phyloP scores from a whole-genome alignment of 2,329 filamentous ascomycete genomes.

The Fusarium transvaalense region DNA sequence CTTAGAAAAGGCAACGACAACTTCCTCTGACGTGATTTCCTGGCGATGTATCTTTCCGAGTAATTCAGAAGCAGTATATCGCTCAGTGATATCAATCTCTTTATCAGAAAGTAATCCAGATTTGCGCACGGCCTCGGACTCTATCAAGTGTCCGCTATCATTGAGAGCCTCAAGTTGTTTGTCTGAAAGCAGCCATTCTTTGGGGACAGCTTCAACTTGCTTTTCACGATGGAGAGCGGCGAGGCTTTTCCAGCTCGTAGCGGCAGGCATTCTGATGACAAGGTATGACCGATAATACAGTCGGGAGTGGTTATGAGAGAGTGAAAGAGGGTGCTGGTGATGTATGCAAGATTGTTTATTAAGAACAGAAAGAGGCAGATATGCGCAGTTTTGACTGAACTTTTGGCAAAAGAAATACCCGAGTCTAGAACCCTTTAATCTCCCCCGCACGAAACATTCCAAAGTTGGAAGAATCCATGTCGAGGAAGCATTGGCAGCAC shows the following conservation, averaged over 20 bases:
- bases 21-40: slow-evolving; percentile 38
- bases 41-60: slow-evolving; percentile 23
- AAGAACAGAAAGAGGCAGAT: not conserved
- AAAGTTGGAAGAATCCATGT: not conserved
- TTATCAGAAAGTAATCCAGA: slow-evolving; percentile 31
- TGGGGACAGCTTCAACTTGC: slow-evolving; percentile 31
- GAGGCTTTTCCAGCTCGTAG: slow-evolving; percentile 34
- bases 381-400: not conserved
- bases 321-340: not conserved
- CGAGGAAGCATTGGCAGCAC: not conserved
- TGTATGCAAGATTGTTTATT: slow-evolving; percentile 1
- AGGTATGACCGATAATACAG: not conserved
- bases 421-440: not conserved
- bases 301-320: not conserved
- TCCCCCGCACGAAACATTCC: slow-evolving; percentile 4
- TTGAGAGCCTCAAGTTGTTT: slow-evolving; percentile 18
- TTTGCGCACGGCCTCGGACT: slow-evolving; percentile 17
- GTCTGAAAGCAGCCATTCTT: slow-evolving; percentile 27
- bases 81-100: slow-evolving; percentile 35
- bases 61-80: slow-evolving; percentile 30
- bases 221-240: slow-evolving; percentile 38
- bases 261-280: slow-evolving; percentile 26
- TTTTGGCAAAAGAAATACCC: not conserved
- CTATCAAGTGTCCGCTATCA: slow-evolving; percentile 17
- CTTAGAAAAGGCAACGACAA: slow-evolving; percentile 40